phyloP scores from a whole-genome alignment of 768 basidiomycete species.

The Tulasnella sp. region DNA sequence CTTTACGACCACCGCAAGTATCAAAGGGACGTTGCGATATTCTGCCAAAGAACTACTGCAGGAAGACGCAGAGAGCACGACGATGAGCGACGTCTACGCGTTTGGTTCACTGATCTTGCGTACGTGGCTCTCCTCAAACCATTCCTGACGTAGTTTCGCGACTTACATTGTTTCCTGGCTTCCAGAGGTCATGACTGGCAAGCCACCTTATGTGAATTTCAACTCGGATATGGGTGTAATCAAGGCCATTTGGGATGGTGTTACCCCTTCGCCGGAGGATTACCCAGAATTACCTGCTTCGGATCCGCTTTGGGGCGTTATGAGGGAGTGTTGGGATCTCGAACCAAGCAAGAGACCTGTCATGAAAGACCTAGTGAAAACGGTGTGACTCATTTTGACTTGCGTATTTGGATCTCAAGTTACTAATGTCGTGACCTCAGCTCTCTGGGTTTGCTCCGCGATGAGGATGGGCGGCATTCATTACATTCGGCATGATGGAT shows the following conservation, averaged over 20 bases:
- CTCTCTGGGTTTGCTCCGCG: not conserved
- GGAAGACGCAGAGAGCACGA: not conserved
- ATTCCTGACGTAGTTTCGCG: not conserved
- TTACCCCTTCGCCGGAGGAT: not conserved
- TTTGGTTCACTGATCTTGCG: conserved; percentile 4
- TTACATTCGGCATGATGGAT: too few species aligned
- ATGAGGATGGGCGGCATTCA: not conserved
- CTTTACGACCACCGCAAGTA: not conserved
- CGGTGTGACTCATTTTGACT: not conserved
- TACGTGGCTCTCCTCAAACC: not conserved
- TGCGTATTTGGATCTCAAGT: not conserved
- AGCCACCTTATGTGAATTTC: not conserved
- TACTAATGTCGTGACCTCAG: not conserved
- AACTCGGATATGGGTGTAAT: not conserved
- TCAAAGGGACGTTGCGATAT: conserved; percentile 11
- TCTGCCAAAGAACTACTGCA: conserved; percentile 10
- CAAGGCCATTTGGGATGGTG: not conserved
- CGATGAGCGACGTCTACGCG: conserved; percentile 14
- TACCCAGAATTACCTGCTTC: not conserved
- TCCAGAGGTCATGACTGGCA: conserved; percentile 18
- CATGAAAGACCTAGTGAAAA: not conserved
- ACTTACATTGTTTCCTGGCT: not conserved
- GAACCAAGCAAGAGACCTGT: not conserved
- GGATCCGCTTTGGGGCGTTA: conserved; percentile 5
- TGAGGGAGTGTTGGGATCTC: conserved; percentile 11